These are phyloP conservation scores for Trichoderma sp. DNA, from an alignment of 2,329 filamentous ascomycete species.

Conservation along the genomic window DNA sequence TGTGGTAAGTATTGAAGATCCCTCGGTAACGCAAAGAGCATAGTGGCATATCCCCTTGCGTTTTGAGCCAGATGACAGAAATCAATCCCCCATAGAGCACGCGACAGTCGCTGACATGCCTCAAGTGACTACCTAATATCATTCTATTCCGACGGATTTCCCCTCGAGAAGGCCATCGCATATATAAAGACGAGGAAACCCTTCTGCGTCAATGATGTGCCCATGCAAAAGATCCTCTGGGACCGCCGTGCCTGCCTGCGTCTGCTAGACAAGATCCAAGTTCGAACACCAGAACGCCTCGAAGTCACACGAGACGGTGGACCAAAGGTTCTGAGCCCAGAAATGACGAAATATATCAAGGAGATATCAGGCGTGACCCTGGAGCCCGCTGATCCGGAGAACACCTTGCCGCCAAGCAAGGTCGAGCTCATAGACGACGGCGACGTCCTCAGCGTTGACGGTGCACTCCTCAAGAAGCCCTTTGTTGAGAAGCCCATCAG, in stretches of 20 bases:
- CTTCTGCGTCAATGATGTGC: constrained; percentile 95
- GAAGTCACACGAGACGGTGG: constrained; percentile 95
- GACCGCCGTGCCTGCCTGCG: constrained; percentile 87
- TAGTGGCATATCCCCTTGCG: constrained; percentile 35
- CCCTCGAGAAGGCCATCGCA: constrained; percentile 93
- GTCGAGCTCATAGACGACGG: constrained; percentile 89
- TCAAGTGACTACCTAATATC: constrained; percentile 87
- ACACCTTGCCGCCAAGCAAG: constrained; percentile 66
- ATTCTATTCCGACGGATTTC: constrained; percentile 98
- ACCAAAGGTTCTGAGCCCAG: constrained; percentile 74
- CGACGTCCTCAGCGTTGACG: constrained; percentile 87
- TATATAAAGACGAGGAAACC: constrained; percentile 93
- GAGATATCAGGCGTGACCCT: constrained; percentile 78
- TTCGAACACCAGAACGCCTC: constrained; percentile 84
- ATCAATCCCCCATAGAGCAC: constrained; percentile 1
- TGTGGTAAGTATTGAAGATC: constrained; percentile 62
- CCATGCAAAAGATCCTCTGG: constrained; percentile 97
- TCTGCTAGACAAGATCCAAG: constrained; percentile 85
- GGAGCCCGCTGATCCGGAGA: constrained; percentile 67
- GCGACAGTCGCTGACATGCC: not conserved
- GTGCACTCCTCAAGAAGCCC: constrained; percentile 78
- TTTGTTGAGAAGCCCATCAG: constrained; percentile 99
- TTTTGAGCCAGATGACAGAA: constrained; percentile 22
- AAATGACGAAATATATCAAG: constrained; percentile 79
- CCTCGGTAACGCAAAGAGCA: constrained; percentile 43